Conservation (phyloP, 805 yeast species). For the Candida xiaguanensis region DNA sequence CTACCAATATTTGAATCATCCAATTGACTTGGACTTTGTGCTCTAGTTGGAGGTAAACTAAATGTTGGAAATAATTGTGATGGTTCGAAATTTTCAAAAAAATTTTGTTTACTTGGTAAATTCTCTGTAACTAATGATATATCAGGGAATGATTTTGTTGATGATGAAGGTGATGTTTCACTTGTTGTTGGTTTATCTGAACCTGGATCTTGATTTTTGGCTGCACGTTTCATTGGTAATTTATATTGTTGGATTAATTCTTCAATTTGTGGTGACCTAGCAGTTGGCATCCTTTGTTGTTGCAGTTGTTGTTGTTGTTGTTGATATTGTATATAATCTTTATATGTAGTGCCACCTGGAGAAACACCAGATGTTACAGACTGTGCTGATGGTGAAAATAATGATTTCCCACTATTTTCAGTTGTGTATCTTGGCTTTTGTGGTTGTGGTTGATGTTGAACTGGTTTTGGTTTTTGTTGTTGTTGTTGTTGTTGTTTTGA, state of each 20-base stretch:
- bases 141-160: slow-evolving; percentile 42
- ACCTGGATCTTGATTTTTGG: slow-evolving; percentile 4
- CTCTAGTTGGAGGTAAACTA: slow-evolving; percentile 35
- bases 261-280: slow-evolving; percentile 22
- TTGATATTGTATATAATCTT: slow-evolving; percentile 7
- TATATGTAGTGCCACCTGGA: slow-evolving; percentile 23
- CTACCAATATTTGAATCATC: slow-evolving; percentile 9
- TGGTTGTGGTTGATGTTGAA: slow-evolving; percentile 1
- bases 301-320: slow-evolving; percentile 7
- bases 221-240: slow-evolving; percentile 9
- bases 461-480: neutral
- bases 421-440: slow-evolving; percentile 2
- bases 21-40: slow-evolving; percentile 28
- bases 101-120: slow-evolving; percentile 43
- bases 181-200: slow-evolving; percentile 7
- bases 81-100: slow-evolving; percentile 53
- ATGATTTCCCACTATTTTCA: neutral
- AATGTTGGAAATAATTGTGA: slow-evolving; percentile 50
- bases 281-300: neutral
- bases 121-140: slow-evolving; percentile 55
- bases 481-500: neutral
- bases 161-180: slow-evolving; percentile 33
- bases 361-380: slow-evolving; percentile 23
- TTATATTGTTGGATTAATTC: slow-evolving; percentile 32
- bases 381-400: slow-evolving; percentile 12